phyloP scores from a whole-genome alignment of 345 rosid genomes.

The Boechera stricta region DNA sequence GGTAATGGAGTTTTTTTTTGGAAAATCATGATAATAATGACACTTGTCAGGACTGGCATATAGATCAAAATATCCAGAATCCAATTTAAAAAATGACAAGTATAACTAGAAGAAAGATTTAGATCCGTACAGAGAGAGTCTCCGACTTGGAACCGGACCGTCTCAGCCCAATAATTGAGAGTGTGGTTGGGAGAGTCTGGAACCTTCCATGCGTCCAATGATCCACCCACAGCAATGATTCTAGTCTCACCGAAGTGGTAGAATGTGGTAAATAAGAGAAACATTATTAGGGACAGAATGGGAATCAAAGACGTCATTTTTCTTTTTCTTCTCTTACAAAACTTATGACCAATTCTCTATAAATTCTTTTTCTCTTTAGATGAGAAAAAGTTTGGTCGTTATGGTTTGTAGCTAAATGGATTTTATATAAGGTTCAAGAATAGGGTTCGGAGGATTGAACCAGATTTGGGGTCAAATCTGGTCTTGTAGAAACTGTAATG shows the following conservation, averaged over 20 bases:
- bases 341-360: background rate
- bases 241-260: constrained; percentile 46
- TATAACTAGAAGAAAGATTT: background rate
- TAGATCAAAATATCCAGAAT: background rate
- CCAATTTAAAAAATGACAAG: background rate
- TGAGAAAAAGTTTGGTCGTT: background rate
- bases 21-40: background rate
- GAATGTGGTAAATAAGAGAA: constrained; percentile 39
- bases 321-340: constrained; percentile 1
- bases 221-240: constrained; percentile 59
- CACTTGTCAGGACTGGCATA: background rate
- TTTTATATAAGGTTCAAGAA: constrained; percentile 22
- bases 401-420: constrained; percentile 5
- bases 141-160: constrained; percentile 47
- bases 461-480: constrained; percentile 18
- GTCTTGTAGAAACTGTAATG: constrained; percentile 3
- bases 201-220: constrained; percentile 55
- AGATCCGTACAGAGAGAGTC: constrained; percentile 52
- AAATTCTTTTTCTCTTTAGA: background rate
- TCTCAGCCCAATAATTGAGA: constrained; percentile 53
- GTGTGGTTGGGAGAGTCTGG: constrained; percentile 48
- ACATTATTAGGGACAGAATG: constrained; percentile 6
- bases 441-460: background rate
- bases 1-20: background rate
- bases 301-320: constrained; percentile 21